Conservation (phyloP, 441 rosid genomes). For the Lepidium campestre region DNA sequence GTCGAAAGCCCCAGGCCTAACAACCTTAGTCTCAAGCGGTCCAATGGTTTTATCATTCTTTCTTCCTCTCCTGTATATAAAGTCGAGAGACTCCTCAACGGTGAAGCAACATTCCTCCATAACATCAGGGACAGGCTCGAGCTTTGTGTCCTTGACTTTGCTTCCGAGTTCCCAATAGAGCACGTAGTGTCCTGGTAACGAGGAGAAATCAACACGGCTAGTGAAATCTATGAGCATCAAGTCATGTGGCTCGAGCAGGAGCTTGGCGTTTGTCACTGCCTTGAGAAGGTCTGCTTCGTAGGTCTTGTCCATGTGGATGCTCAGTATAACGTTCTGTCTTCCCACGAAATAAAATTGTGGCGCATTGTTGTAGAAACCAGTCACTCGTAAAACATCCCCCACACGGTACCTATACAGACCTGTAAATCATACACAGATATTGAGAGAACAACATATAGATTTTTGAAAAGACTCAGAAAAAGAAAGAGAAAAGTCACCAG, state of each 20-base stretch:
- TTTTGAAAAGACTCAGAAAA: too few species aligned
- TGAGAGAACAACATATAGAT: background rate
- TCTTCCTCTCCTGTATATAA: conserved; percentile 48
- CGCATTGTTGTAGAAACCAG: conserved; percentile 66
- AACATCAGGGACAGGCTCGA: conserved; percentile 20
- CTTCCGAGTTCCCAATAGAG: conserved; percentile 67
- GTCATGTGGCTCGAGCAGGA: conserved; percentile 41
- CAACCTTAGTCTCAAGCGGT: conserved; percentile 64
- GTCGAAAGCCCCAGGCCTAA: conserved; percentile 52
- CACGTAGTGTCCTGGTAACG: conserved; percentile 67
- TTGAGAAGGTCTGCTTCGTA: conserved; percentile 60
- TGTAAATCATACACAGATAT: conserved; percentile 7
- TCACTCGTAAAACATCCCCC: conserved; percentile 69
- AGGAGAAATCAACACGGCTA: conserved; percentile 50
- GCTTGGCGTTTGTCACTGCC: conserved; percentile 53
- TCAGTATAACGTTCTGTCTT: conserved; percentile 61
- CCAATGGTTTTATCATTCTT: conserved; percentile 52
- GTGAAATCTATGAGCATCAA: conserved; percentile 56
- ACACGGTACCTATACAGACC: conserved; percentile 70
- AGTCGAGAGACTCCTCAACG: conserved; percentile 52
- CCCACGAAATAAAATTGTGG: conserved; percentile 66
- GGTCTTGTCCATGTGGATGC: conserved; percentile 70
- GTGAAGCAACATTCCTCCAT: conserved; percentile 57
- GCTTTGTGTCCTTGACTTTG: conserved; percentile 19
- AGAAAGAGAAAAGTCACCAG: too few species aligned